A percentile compares a stretch with the other conserved stretches of the same genome.
Evolutionary conservation across 225 moss, liverwort and hornwort genomes (phyloP).

Genomic region (Sphagnum contortum): DNA sequence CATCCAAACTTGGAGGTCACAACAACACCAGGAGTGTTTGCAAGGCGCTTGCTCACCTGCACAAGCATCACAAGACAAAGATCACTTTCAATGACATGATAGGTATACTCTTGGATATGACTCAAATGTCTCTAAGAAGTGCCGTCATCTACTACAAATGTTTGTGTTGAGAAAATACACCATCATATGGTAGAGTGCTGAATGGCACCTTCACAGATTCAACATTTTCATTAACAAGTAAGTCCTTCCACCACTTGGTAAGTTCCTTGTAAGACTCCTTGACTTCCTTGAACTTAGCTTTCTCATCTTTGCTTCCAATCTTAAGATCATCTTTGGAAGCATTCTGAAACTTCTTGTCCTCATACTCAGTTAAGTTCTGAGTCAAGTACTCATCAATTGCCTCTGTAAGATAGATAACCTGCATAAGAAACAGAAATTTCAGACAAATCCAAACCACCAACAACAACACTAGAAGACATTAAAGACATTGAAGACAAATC

Average conservation of each 20-base stretch:
- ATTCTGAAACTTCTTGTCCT: constrained; percentile 81
- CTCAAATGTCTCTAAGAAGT: neutral
- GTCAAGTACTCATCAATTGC: constrained; percentile 79
- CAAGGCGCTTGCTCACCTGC: constrained; percentile 59
- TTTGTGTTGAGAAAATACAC: too few species aligned
- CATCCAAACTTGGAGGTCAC: constrained; percentile 79
- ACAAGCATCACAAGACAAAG: neutral
- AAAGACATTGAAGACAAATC: too few species aligned
- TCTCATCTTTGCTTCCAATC: constrained; percentile 56
- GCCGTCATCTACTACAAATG: constrained; percentile 33
- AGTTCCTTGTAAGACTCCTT: constrained; percentile 59
- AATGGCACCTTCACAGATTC: constrained; percentile 42
- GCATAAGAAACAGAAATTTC: neutral
- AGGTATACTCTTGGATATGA: constrained; percentile 31
- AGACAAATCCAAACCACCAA: too few species aligned
- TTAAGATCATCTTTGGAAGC: constrained; percentile 85
- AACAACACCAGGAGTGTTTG: constrained; percentile 67
- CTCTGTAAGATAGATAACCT: constrained; percentile 82
- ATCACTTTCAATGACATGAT: neutral
- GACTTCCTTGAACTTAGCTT: constrained; percentile 48
- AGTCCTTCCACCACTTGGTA: constrained; percentile 82
- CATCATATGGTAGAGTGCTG: too few species aligned
- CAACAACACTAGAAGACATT: too few species aligned
- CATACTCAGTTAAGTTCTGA: constrained; percentile 71
- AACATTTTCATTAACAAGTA: constrained; percentile 33